These are phyloP conservation scores for Mycena indigotica DNA, from an alignment of 768 basidiomycete genomes.

Conservation along the genomic window DNA sequence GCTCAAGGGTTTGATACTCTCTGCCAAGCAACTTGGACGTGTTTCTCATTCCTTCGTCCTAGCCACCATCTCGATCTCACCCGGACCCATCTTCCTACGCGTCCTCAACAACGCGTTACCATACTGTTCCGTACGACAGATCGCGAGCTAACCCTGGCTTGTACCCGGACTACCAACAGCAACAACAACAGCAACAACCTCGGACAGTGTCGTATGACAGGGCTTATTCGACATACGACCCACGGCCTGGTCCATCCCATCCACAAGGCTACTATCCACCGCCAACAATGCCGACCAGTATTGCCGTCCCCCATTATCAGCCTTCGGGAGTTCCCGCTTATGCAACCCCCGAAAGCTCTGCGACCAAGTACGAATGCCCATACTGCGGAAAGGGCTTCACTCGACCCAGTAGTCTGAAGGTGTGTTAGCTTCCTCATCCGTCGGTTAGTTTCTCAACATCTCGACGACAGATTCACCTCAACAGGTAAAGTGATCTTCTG, in stretches of 20 bases:
- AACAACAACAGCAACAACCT: neutral
- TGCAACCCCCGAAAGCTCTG: constrained; percentile 14
- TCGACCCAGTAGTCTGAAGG: constrained; percentile 82
- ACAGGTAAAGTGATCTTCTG: constrained; percentile 79
- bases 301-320: constrained; percentile 15
- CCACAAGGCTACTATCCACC: constrained; percentile 11
- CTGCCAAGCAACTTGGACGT: neutral
- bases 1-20: constrained; percentile 12
- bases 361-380: constrained; percentile 69
- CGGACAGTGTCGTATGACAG: constrained; percentile 21
- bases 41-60: neutral
- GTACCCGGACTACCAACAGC: constrained; percentile 5
- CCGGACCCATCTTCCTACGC: constrained; percentile 14
- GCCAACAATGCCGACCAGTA: constrained; percentile 13
- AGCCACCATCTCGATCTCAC: constrained; percentile 19
- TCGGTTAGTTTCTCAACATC: constrained; percentile 3
- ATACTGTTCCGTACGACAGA: constrained; percentile 13
- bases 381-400: constrained; percentile 84
- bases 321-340: constrained; percentile 14
- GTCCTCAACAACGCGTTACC: constrained; percentile 12
- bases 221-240: constrained; percentile 14
- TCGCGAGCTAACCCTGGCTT: constrained; percentile 1
- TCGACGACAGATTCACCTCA: constrained; percentile 67
- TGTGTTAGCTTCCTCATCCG: constrained; percentile 30
- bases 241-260: constrained; percentile 13